Evolutionary conservation across 228 moss, liverwort and hornwort genomes (phyloP), one percentile per base, ranked within the genome.

Genomic region (Sphagnum fallax): DNA sequence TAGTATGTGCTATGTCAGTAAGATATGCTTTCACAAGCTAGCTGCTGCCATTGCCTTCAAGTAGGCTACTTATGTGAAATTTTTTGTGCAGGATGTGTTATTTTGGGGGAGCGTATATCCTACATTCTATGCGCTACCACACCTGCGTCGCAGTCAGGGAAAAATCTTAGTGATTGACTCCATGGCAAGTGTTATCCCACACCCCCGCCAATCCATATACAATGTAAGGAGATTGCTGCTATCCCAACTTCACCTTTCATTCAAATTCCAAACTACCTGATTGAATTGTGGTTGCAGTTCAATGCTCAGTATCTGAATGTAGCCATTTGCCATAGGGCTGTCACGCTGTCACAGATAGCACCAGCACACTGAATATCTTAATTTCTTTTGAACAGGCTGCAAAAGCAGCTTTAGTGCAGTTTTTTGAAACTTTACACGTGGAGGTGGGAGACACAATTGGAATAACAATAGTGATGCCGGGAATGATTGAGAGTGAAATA

Each of bases 81-180:
- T 32, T 32, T 32, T 32, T 32, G 32, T 10, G 15, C 75, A 86
- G 80, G 80, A 83, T 59, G 78, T 67, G 32, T 47, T 75, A 53
- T 87, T 82, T 60, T 83, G 83, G 83, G 78, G 86, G 10, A 59
- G 61, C 5, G 78, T 87, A 6, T 80, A 80, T 68, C 79, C 72
- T 62, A 67, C 86, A 11, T 78, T 77, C 61, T 80, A 53, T 49
- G 83, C 83, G 15, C 71, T 83, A 9, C 86, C 86, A 12, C 74
- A 87, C 73, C 55, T 83, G 61, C 67, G 80, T 6, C 75, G 67
- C 61, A 75, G 70, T 14, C 53, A 60, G 9, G 86, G 86, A 47
- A 87, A 80, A 64, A 77, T 87, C 67, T 73, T 87, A 32, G 78
- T 78, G 16, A 71, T 75, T n/a, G 78, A 75, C 15, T 87, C 86